Conservation (phyloP, 164 flowering plant genomes). For the Tetracentron sinense region DNA sequence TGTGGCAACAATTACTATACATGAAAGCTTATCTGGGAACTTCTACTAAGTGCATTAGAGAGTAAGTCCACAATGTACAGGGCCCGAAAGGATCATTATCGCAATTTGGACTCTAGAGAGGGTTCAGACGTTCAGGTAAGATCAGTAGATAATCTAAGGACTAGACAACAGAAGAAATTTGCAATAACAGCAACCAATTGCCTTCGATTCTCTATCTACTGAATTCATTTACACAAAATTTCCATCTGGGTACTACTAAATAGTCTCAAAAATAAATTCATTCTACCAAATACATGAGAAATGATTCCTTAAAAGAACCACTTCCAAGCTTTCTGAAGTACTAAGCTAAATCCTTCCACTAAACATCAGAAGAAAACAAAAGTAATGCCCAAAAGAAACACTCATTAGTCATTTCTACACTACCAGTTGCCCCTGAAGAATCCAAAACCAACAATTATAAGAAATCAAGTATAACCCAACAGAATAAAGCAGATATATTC, state of each 20-base stretch:
- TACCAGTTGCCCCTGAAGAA: too few relatives aligned
- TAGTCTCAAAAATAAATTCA: not conserved
- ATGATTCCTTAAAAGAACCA: not conserved
- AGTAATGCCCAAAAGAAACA: too few relatives aligned
- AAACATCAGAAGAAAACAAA: not conserved
- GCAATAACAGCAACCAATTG: not conserved
- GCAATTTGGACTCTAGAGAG: too few relatives aligned
- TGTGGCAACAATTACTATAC: too few relatives aligned
- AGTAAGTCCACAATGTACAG: not conserved
- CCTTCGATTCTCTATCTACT: slow-evolving; percentile 3
- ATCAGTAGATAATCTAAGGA: too few relatives aligned
- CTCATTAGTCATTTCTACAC: too few relatives aligned
- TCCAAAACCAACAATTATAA: not conserved
- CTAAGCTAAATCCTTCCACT: not conserved
- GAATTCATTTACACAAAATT: too few relatives aligned
- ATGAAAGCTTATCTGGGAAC: too few relatives aligned
- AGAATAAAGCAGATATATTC: not conserved
- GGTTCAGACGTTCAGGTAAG: too few relatives aligned
- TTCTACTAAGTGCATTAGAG: too few relatives aligned
- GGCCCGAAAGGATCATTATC: too few relatives aligned
- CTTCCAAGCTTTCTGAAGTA: not conserved
- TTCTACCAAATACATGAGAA: not conserved
- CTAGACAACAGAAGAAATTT: too few relatives aligned
- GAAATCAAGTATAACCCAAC: not conserved
- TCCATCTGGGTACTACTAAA: slow-evolving; percentile 4